Conservation (phyloP, 208 protist species). For the Trypanosoma lewisi region DNA sequence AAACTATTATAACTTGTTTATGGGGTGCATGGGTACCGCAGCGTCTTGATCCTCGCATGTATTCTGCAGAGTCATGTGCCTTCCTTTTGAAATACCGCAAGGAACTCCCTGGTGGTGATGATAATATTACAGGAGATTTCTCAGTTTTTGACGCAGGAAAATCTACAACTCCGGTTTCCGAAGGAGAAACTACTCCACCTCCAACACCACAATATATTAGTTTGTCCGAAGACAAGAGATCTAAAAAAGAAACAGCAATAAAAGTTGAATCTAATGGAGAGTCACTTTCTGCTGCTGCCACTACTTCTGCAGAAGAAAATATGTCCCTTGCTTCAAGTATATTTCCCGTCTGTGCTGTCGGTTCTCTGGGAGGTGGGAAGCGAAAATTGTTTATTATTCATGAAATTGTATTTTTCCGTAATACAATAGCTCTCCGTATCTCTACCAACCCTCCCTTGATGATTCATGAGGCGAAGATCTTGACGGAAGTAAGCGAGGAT, state of each 20-base stretch:
- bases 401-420: slow-evolving; percentile 58
- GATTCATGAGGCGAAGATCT: slow-evolving; percentile 22
- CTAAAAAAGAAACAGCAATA: not conserved
- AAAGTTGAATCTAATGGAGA: not conserved
- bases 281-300: not conserved
- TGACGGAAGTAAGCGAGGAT: slow-evolving; percentile 32
- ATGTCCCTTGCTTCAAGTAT: not conserved
- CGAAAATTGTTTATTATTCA: slow-evolving; percentile 67
- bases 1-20: slow-evolving; percentile 57
- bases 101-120: slow-evolving; percentile 18
- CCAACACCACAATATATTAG: not conserved
- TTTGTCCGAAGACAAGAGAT: not conserved
- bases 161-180: not conserved
- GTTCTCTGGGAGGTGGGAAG: not conserved
- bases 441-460: slow-evolving; percentile 50
- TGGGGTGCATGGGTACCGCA: slow-evolving; percentile 82
- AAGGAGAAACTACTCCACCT: not conserved
- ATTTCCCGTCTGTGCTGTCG: slow-evolving; percentile 11
- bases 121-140: slow-evolving; percentile 4
- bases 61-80: slow-evolving; percentile 35
- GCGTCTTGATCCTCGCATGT: slow-evolving; percentile 39
- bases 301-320: not conserved
- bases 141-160: not conserved
- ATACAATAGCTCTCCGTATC: slow-evolving; percentile 68
- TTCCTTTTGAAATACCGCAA: slow-evolving; percentile 38